These are phyloP conservation scores for Colletotrichum orbiculare DNA, from an alignment of 2,329 filamentous ascomycete genomes.

Conservation along the genomic window DNA sequence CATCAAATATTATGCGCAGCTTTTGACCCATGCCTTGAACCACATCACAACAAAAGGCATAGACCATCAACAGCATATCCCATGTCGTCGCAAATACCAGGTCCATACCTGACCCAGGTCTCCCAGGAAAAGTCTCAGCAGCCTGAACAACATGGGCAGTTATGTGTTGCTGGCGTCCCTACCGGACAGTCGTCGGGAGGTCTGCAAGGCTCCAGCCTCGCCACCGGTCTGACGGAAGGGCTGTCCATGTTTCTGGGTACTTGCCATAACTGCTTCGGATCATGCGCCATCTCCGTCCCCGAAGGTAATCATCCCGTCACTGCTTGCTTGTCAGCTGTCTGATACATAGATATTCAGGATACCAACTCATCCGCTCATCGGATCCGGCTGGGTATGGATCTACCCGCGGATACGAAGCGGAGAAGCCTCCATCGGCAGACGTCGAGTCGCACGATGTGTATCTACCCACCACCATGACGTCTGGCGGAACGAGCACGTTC, in stretches of 20 bases:
- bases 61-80: constrained; percentile 43
- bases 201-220: constrained; percentile 33
- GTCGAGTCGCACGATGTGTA: constrained; percentile 29
- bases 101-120: constrained; percentile 41
- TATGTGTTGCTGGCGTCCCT: constrained; percentile 31
- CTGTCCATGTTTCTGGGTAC: constrained; percentile 45
- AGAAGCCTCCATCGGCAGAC: constrained; percentile 40
- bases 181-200: constrained; percentile 31
- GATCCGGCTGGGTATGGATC: constrained; percentile 43
- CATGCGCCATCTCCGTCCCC: constrained; percentile 37
- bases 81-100: constrained; percentile 45
- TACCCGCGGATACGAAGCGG: constrained; percentile 46
- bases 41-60: constrained; percentile 44
- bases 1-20: constrained; percentile 39
- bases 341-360: constrained; percentile 42
- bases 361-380: constrained; percentile 44
- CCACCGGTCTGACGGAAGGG: constrained; percentile 35
- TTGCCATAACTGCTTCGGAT: constrained; percentile 47
- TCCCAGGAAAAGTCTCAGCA: constrained; percentile 46
- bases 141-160: constrained; percentile 39
- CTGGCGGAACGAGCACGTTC: constrained; percentile 44
- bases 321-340: constrained; percentile 45
- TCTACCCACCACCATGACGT: constrained; percentile 41
- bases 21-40: background rate
- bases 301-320: constrained; percentile 14